Percentiles rank a stretch among this genome's conserved stretches.
phyloP scores from a whole-genome alignment of 2,329 filamentous ascomycete genomes.

The Trichoderma aggressivum region DNA sequence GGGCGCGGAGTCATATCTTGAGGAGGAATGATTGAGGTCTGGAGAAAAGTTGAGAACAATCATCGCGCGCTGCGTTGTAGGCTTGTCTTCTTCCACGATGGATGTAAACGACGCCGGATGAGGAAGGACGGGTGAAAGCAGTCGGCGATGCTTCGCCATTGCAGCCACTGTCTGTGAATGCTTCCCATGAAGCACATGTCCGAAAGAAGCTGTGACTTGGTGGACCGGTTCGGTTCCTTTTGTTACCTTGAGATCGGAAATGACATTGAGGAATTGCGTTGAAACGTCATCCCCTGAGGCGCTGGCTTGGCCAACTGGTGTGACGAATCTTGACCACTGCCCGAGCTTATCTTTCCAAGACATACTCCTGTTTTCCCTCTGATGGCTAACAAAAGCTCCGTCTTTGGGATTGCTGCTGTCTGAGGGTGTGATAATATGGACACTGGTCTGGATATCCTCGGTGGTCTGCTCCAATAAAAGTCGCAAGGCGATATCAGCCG shows the following conservation, averaged over 20 bases:
- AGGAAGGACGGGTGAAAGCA: conserved; percentile 45
- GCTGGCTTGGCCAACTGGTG: conserved; percentile 20
- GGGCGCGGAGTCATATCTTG: not conserved
- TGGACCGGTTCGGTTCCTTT: not conserved
- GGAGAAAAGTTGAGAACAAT: conserved; percentile 49
- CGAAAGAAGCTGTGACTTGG: conserved; percentile 47
- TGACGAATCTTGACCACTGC: conserved; percentile 32
- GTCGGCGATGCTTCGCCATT: conserved; percentile 27
- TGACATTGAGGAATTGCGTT: not conserved
- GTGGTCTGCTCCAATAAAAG: conserved; percentile 37
- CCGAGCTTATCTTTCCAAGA: conserved; percentile 35
- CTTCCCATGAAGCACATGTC: conserved; percentile 45
- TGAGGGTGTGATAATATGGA: conserved; percentile 25
- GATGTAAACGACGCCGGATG: conserved; percentile 44
- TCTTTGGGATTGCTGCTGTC: not conserved
- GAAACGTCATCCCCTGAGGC: not conserved
- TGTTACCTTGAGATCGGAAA: not conserved
- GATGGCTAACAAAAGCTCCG: conserved; percentile 24
- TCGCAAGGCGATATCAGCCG: conserved; percentile 44
- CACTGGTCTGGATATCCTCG: not conserved
- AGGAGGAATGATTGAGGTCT: conserved; percentile 21
- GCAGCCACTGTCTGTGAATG: conserved; percentile 18
- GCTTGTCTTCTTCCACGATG: conserved; percentile 34
- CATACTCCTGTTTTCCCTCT: conserved; percentile 33
- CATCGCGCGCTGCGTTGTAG: conserved; percentile 27